Evolutionary conservation across 345 rosid species (phyloP), one percentile per base, ranked within the genome.

Genomic region (Stellera chamaejasme): DNA sequence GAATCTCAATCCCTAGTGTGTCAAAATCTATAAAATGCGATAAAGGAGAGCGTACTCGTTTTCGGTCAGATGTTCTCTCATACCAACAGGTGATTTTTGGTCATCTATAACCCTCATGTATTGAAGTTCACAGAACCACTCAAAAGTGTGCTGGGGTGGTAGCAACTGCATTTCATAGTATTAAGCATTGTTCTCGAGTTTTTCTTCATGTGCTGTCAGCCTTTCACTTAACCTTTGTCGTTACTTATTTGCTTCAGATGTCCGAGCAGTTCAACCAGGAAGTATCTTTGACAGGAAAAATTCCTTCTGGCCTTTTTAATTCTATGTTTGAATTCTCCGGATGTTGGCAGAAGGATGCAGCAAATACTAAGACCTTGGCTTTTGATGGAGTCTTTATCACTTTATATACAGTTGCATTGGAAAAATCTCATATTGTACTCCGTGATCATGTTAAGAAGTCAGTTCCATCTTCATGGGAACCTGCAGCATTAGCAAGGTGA

Each of bases 261-360:
- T 79, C 98, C 23, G 98, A 88, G 82, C 96, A 88, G 67, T 88
- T 92, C 75, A 92, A 92, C 69, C 97, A 82, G 58, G 98, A 88
- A 60, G 64, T 84, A 58, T 84, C 95, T 63, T 58, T 86, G 68
- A 81, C 86, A 44, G 98, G 98, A 58, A 84, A 86, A 81, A 86
- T 88, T 56, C 98, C 98, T 2, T 88, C 97, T 0, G 98, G 98
- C 58, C 82, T 79, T 58, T 92, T 92, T 73, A 88, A 92, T 66
- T 54, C 87, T 12, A 84, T 86, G 98, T 92, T 86, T 66, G 96
- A 86, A 27, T 92, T 82, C 73, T 81, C 95, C 6, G 76, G 96
- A 60, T 76, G 82, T 72, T 92, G 97, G 98, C 94, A 88, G 69
- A 88, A 82, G 62, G 98, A 92, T 68, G 94, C 95, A 25, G 94